Conservation (phyloP, 2,329 filamentous ascomycete genomes). For the Hypoxylon sp. region DNA sequence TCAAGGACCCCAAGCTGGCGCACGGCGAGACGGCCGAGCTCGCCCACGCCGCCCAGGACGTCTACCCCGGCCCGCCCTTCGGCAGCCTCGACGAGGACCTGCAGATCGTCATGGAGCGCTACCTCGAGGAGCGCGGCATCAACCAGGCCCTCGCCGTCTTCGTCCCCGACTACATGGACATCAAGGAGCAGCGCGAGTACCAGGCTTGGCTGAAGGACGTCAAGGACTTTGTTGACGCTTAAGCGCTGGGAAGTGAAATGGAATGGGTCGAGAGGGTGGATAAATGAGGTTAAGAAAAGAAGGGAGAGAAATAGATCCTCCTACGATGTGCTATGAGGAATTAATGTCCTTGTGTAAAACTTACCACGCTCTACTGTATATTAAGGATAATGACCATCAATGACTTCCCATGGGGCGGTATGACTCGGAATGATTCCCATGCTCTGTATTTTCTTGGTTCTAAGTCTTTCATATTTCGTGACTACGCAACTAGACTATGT, state of each 20-base stretch:
- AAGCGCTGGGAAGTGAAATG: constrained; percentile 43
- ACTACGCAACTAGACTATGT: not conserved
- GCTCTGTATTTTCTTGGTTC: not conserved
- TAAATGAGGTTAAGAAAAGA: constrained; percentile 13
- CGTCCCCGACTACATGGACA: constrained; percentile 94
- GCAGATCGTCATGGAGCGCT: constrained; percentile 90
- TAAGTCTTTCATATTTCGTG: not conserved
- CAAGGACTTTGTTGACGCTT: constrained; percentile 86
- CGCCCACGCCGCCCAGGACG: constrained; percentile 78
- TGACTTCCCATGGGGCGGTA: constrained; percentile 4
- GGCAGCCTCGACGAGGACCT: constrained; percentile 96
- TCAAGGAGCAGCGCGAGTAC: constrained; percentile 99
- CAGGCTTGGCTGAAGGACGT: constrained; percentile 88
- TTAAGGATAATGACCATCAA: constrained; percentile 25
- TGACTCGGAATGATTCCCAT: constrained; percentile 5
- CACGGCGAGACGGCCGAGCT: constrained; percentile 80
- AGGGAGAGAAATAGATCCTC: constrained; percentile 4
- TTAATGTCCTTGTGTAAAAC: constrained; percentile 33
- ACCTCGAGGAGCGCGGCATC: constrained; percentile 93
- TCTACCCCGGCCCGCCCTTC: constrained; percentile 93
- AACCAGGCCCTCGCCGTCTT: constrained; percentile 88
- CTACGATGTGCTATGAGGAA: constrained; percentile 31
- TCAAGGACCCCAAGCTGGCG: constrained; percentile 81
- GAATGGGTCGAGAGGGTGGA: not conserved
- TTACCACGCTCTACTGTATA: constrained; percentile 41